Evolutionary conservation across 1,284 basidiomycete species (phyloP).

Genomic region (Cerioporus squamosus): DNA sequence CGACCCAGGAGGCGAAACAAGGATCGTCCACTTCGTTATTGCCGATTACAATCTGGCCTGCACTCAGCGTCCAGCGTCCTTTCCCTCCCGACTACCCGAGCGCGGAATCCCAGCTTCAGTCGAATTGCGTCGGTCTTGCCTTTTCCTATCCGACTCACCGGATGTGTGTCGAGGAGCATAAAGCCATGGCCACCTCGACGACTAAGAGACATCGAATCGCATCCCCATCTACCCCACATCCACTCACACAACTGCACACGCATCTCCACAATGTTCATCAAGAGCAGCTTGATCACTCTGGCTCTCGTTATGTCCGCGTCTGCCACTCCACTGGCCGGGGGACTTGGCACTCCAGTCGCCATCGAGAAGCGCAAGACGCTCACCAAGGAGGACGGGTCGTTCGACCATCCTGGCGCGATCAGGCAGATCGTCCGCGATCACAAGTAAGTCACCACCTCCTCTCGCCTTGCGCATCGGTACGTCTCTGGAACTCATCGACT

Average conservation of each 20-base stretch:
- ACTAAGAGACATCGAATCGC: neutral
- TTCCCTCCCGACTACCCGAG: too few species aligned
- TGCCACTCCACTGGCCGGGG: conserved; percentile 29
- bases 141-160: neutral
- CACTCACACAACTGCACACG: neutral
- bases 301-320: conserved; percentile 29
- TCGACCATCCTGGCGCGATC: conserved; percentile 30
- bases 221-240: neutral
- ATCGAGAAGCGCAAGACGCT: conserved; percentile 27
- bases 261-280: conserved; percentile 29
- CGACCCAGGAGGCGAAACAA: too few species aligned
- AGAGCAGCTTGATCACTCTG: conserved; percentile 28
- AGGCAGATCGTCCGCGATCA: conserved; percentile 24
- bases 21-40: too few species aligned
- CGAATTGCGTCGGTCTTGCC: too few species aligned
- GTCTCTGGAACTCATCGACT: conserved; percentile 30
- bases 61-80: too few species aligned
- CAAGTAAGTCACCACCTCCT: conserved; percentile 30
- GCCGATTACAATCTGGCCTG: too few species aligned
- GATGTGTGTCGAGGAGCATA: neutral
- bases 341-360: conserved; percentile 24
- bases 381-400: conserved; percentile 30
- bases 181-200: neutral
- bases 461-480: neutral
- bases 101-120: too few species aligned